Evolutionary conservation across 148 eudicot genomes (phyloP).

Genomic region (Camellia granthamiana): DNA sequence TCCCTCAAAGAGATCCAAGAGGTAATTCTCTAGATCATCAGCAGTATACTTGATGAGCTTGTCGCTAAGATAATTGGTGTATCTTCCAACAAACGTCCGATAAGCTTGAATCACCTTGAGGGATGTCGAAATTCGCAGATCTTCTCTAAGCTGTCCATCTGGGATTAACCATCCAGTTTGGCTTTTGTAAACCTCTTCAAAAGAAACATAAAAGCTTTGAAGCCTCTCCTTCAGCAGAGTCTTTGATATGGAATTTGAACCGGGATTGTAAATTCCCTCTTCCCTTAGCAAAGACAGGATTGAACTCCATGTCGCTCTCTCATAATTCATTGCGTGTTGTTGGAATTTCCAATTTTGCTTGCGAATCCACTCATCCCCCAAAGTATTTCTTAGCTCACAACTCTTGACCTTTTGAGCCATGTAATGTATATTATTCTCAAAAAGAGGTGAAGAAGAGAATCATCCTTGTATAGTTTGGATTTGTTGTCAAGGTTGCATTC

Average conservation of each 20-base stretch:
- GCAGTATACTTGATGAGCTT: slow-evolving; percentile 69
- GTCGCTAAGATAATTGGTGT: slow-evolving; percentile 45
- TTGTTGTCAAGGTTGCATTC: too few species aligned
- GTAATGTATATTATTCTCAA: too few species aligned
- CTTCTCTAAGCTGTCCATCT: slow-evolving; percentile 51
- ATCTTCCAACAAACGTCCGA: slow-evolving; percentile 66
- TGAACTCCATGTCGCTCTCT: slow-evolving; percentile 19
- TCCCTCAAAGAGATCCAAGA: slow-evolving; percentile 73
- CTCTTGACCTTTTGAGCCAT: slow-evolving; percentile 39
- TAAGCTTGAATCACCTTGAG: slow-evolving; percentile 76
- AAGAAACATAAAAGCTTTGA: slow-evolving; percentile 44
- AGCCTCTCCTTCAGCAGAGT: slow-evolving; percentile 61
- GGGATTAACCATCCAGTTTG: too few species aligned
- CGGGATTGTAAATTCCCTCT: slow-evolving; percentile 47
- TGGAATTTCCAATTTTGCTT: slow-evolving; percentile 72
- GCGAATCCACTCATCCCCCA: slow-evolving; percentile 72
- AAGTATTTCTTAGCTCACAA: slow-evolving; percentile 56
- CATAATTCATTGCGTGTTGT: slow-evolving; percentile 68
- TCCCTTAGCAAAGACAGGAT: slow-evolving; percentile 59
- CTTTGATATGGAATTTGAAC: slow-evolving; percentile 47
- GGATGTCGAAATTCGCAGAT: slow-evolving; percentile 67
- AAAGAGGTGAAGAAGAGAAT: too few species aligned
- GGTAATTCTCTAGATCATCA: slow-evolving; percentile 58
- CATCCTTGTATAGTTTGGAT: too few species aligned
- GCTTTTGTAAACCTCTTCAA: too few species aligned